A percentile compares a stretch with the other conserved stretches of the same genome.
Evolutionary conservation across 2,329 filamentous ascomycete genomes (phyloP).

Genomic region (Hymenoscyphus linearis): DNA sequence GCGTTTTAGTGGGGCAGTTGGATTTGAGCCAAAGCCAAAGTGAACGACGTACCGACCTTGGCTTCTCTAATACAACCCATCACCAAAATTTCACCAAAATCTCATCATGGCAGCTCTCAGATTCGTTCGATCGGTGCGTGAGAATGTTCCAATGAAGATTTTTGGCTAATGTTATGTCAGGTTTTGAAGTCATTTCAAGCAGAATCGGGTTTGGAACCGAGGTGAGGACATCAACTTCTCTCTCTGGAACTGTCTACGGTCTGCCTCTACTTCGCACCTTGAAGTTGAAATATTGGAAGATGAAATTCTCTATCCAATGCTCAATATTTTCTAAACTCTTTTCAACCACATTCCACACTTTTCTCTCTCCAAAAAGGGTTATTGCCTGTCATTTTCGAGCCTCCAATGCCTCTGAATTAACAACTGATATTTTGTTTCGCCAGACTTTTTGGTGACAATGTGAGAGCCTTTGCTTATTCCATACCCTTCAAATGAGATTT

Average conservation of each 20-base stretch:
- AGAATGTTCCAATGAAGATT: neutral
- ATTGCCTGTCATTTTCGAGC: neutral
- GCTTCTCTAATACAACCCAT: neutral
- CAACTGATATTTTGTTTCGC: neutral
- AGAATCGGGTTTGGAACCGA: conserved; percentile 82
- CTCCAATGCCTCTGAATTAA: neutral
- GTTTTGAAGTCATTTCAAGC: conserved; percentile 72
- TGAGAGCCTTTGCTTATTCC: conserved; percentile 11
- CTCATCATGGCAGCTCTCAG: conserved; percentile 48
- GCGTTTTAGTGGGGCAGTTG: conserved; percentile 1
- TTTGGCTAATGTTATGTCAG: conserved; percentile 40
- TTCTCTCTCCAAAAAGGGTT: neutral
- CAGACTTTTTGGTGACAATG: conserved; percentile 33
- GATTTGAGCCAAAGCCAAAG: neutral
- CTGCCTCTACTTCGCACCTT: too few relatives aligned
- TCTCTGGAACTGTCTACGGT: neutral
- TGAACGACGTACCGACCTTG: neutral
- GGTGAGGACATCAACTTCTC: conserved; percentile 45
- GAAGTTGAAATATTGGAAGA: too few relatives aligned
- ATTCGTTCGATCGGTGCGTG: conserved; percentile 59
- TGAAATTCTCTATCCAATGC: too few relatives aligned
- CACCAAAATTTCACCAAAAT: too few relatives aligned
- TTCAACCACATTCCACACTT: neutral
- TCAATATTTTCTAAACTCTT: too few relatives aligned
- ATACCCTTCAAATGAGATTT: neutral